Base-by-base conservation (phyloP, 1,284 basidiomycete species). In the Leucoagaricus sp. region DNA sequence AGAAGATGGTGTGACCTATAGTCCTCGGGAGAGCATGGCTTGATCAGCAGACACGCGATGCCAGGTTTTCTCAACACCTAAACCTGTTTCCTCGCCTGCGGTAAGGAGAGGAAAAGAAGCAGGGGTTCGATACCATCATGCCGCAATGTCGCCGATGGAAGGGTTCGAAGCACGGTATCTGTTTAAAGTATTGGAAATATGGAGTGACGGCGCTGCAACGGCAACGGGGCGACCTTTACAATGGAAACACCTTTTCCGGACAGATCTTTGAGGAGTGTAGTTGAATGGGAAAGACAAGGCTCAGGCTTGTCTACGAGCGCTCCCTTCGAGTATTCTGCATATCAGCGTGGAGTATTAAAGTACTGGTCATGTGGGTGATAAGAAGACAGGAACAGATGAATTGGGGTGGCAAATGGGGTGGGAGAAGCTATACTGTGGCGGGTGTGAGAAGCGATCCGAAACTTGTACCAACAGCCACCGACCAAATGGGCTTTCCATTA, bases 291-390 rank as follows among this genome's bases (percentile, higher is more conserved):
- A 33, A 15, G 17, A 53, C 45, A 53, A 46, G 52, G 44, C 45
- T 42, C 31, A 33, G 31, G 31, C 12, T 12, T 33, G 31, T 33
- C 31, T 7, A 33, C 31, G 31, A 33, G 31, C 31, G 31, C 31
- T 33, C 31, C n/a, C 6, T 33, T 33, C 31, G 12, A 33, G 31
- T 33, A 6, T 33, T 33, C 7, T 33, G 31, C 12, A 12, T 33
- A 33, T 33, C 31, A 33, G 31, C 6, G 23, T 47, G 34, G 38
- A 7, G 34, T 45, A 49, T 50, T 45, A 36, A 45, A 29, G 40
- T 50, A 5, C 3, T n/a, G 48, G 55, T 56, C 55, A 56, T 29
- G 42, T 55, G 53, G 53, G 19, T 56, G 48, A 56, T 56, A 28
- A 44, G 55, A 56, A 56, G 40, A 33, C 53, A 55, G 53, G 44